Evolutionary conservation across 2,329 filamentous ascomycete species (phyloP), one percentile per base, ranked within the genome.

Genomic region (Didymella lethalis): DNA sequence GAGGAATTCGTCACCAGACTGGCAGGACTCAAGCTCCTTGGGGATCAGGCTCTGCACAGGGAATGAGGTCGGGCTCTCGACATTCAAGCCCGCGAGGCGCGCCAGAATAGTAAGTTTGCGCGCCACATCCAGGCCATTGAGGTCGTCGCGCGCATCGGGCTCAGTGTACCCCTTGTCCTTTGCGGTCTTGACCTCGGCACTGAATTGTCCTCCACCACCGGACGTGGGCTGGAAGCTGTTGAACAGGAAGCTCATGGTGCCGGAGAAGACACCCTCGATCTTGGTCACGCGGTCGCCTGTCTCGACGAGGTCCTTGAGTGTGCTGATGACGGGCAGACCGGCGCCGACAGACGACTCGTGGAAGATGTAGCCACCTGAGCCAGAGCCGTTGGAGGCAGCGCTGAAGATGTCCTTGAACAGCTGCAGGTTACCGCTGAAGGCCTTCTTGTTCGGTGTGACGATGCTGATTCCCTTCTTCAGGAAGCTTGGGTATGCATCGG

Each of bases 381-480:
- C 90, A 32, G 80, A 77, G 43, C 90, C 90, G 1, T 85, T 83
- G 47, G 85, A 83, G 1, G 93, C 89, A 1, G 91, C 85, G 3
- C 82, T 80, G 78, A 96, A 96, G 74, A 99, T 97, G 63, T 90
- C 87, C 72, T 91, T 86, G 93, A 94, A 99, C 55, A 97, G 82
- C 68, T 87, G 83, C 71, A 91, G 88, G 45, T 86, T 88, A 57
- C 90, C 88, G 0, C 92, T 96, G 80, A 99, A 99, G 14, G 91
- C 94, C 81, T 99, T 99, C 84, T 99, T 99, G 84, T 98, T 99
- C 43, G 95, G 93, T 0, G 95, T 99, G 28, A 98, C 92, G 69
- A 99, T 88, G 78, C 88, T 94, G 77, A 99, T 89, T 12, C 93
- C 94, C 64, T 88, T 86, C 71, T 86, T 85, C 61, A 99, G 82